Evolutionary conservation across 768 basidiomycete genomes (phyloP).

Genomic region (Melanogaster broomeanus): DNA sequence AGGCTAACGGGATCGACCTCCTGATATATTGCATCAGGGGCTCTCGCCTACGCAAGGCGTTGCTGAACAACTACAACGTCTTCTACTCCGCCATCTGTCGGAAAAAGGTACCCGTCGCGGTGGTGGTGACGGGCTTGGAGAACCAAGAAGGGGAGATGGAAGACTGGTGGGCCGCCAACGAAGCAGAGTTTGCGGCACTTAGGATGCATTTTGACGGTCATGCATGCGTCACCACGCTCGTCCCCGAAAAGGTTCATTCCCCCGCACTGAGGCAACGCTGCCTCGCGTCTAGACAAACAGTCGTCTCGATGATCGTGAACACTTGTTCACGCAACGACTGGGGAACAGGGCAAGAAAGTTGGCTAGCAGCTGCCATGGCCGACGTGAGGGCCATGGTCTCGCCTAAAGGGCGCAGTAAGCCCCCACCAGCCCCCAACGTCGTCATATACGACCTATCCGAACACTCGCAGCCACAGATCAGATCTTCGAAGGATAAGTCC

Average conservation of each 20-base stretch:
- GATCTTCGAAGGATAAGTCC: slow-evolving; percentile 10
- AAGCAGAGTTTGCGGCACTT: slow-evolving; percentile 24
- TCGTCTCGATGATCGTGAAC: slow-evolving; percentile 20
- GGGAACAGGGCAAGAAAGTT: slow-evolving; percentile 19
- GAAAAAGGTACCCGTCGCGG: slow-evolving; percentile 38
- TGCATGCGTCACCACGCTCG: slow-evolving; percentile 42
- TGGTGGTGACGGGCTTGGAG: slow-evolving; percentile 40
- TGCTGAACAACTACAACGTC: slow-evolving; percentile 38
- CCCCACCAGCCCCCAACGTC: slow-evolving; percentile 16
- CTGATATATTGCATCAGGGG: slow-evolving; percentile 36
- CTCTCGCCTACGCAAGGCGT: slow-evolving; percentile 26
- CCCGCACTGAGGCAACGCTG: slow-evolving; percentile 29
- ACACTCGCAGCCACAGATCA: background rate
- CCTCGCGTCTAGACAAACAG: slow-evolving; percentile 23
- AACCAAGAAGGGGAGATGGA: slow-evolving; percentile 32
- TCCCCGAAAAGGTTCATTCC: slow-evolving; percentile 28
- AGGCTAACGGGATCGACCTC: slow-evolving; percentile 30
- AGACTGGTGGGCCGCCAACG: slow-evolving; percentile 37
- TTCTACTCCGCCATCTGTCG: slow-evolving; percentile 38
- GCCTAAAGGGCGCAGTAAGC: slow-evolving; percentile 4
- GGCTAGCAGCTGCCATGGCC: slow-evolving; percentile 19
- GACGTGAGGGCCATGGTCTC: slow-evolving; percentile 26
- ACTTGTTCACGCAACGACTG: slow-evolving; percentile 25
- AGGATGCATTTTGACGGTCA: slow-evolving; percentile 37
- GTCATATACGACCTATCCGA: slow-evolving; percentile 26